Base-by-base conservation (phyloP, 164 flowering plant species). In the Nymphaea colorata region DNA sequence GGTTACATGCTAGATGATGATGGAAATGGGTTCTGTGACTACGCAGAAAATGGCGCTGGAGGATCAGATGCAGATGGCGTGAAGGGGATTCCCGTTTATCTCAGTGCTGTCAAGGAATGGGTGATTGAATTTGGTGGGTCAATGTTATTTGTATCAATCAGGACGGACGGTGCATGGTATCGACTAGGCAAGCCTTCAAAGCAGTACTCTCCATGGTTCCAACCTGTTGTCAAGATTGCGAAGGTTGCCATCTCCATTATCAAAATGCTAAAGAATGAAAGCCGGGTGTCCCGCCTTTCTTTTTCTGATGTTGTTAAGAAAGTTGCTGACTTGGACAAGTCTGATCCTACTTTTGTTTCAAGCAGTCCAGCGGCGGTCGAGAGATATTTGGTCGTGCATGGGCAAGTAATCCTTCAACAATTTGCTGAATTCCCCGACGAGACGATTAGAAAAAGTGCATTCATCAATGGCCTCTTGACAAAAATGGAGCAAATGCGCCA, bases 131-230 rank as follows among this genome's bases (percentile, higher is more conserved):
- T 89, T 78, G 97, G 97, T 63, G 77, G 89, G 11, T 80, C 87
- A 42, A 84, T 88, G 87, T 73, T 91, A 60, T 85, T 81, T 64
- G 79, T 91, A 53, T 88, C 95, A 17, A 80, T 91, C 61, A 82
- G 96, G 53, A 94, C 97, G n/a, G 96, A 94, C 69, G 69, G 85
- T 86, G 85, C 98, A 66, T 94, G 98, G 98, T 91, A 91, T 3
- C 81, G 98, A 68, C 96, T 94, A 70, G 99, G 96, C 12, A 86
- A 82, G 76, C 98, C 99, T 59, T 91, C 99, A 70, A 88, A 90
- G 71, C 96, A 88, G 73, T 94, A 91, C 82, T 83, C 86, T 69
- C 86, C 89, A 25, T 94, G 99, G 99, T 90, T 86, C 78, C 81
- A 84, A 67, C 77, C 91, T 11, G 91, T 91, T 42, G 69, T 87